Evolutionary conservation across 768 basidiomycete genomes (phyloP).

Genomic region (Suillus brevipes): DNA sequence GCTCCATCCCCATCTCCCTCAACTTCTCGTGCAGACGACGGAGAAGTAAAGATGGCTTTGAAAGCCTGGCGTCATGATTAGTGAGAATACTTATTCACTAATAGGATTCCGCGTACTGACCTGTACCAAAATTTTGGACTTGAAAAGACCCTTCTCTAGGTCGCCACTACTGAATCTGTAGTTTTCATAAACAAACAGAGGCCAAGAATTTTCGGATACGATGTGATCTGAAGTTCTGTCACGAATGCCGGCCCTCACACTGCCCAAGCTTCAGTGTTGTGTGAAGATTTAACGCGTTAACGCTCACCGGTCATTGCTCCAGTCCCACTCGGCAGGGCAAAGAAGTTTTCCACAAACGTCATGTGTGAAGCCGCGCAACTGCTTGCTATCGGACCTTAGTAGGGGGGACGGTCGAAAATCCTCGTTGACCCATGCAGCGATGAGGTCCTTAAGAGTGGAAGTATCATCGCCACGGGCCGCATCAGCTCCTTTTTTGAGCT

Average conservation of each 20-base stretch:
- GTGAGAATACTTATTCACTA: not conserved
- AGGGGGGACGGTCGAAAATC: not conserved
- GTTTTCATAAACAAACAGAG: constrained; percentile 15
- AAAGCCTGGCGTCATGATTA: constrained; percentile 1
- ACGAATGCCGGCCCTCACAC: constrained; percentile 5
- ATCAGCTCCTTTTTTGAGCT: not conserved
- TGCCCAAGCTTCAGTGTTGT: not conserved
- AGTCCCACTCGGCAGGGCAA: not conserved
- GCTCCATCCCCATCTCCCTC: not conserved
- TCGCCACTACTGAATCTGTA: not conserved
- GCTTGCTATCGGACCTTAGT: not conserved
- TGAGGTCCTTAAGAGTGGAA: not conserved
- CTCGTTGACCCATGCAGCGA: not conserved
- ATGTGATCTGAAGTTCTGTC: constrained; percentile 9
- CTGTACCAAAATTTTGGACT: constrained; percentile 14
- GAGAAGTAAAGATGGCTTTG: constrained; percentile 16
- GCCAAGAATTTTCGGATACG: constrained; percentile 16
- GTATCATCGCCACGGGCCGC: not conserved
- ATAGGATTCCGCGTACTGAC: constrained; percentile 3
- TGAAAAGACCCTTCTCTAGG: constrained; percentile 16
- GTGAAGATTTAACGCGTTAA: not conserved
- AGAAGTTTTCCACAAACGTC: not conserved
- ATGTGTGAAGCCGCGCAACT: not conserved
- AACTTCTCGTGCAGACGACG: constrained; percentile 11
- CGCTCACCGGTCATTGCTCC: not conserved